phyloP scores from a whole-genome alignment of 352 stramenopile genomes.

The Globisporangium orthogonon region DNA sequence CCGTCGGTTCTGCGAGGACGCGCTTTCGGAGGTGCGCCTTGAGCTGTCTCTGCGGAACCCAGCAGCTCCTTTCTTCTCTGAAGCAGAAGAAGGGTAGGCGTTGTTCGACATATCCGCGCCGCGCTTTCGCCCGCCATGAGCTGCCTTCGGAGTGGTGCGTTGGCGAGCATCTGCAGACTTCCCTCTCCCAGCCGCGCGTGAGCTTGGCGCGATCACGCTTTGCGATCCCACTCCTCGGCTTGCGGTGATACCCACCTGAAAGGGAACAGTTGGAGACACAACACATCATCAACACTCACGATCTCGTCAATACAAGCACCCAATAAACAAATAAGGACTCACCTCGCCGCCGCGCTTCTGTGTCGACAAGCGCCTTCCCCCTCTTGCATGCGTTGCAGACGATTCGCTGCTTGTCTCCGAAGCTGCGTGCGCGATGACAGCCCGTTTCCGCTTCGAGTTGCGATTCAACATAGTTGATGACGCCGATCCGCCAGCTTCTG shows the following conservation, averaged over 20 bases:
- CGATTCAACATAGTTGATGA: not conserved
- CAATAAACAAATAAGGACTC: not conserved
- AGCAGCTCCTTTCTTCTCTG: not conserved
- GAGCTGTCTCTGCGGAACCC: not conserved
- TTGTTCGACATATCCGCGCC: constrained; percentile 2
- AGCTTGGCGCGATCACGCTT: constrained; percentile 5
- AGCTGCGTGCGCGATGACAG: constrained; percentile 1
- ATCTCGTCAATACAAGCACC: not conserved
- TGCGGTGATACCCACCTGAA: not conserved
- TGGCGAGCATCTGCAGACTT: constrained; percentile 6
- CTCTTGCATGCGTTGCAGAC: constrained; percentile 4
- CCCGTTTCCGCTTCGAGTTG: constrained; percentile 26
- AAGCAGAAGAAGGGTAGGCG: not conserved
- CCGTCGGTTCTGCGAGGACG: not conserved
- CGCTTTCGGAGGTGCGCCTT: not conserved
- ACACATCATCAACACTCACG: not conserved
- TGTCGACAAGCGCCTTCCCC: not conserved
- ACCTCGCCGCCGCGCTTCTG: not conserved
- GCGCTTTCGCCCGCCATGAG: constrained; percentile 3
- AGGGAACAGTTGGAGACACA: not conserved
- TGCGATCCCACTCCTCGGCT: not conserved
- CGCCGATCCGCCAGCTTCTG: not conserved
- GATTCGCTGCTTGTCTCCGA: constrained; percentile 12
- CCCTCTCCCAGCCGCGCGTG: constrained; percentile 4
- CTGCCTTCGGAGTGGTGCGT: constrained; percentile 2